Evolutionary conservation across 2,329 filamentous ascomycete species (phyloP).

Genomic region (Penicillium sp.): DNA sequence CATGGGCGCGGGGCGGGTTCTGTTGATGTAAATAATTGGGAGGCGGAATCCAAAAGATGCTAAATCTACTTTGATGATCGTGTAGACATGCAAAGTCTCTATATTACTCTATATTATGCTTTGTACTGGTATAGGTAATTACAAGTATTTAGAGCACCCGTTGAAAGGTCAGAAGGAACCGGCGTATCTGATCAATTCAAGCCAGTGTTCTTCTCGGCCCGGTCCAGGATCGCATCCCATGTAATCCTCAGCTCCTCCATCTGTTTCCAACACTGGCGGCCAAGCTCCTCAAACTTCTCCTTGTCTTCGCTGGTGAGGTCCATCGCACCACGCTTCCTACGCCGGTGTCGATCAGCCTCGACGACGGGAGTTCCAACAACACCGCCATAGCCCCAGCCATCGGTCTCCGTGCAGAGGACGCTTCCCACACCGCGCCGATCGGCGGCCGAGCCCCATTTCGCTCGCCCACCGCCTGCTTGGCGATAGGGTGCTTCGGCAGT

Average conservation of each 20-base stretch:
- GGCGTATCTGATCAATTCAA: background rate
- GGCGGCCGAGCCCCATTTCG: constrained; percentile 82
- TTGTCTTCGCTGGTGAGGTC: constrained; percentile 54
- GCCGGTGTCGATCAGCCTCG: constrained; percentile 52
- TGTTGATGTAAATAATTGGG: constrained; percentile 37
- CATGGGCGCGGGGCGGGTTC: constrained; percentile 28
- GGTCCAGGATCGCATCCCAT: constrained; percentile 42
- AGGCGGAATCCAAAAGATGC: constrained; percentile 22
- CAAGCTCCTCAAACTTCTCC: constrained; percentile 40
- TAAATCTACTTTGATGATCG: constrained; percentile 1
- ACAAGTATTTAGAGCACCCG: background rate
- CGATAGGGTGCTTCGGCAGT: constrained; percentile 45
- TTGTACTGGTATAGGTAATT: constrained; percentile 2
- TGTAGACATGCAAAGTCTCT: background rate
- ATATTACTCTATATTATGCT: background rate
- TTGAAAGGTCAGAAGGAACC: background rate
- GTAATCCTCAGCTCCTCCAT: constrained; percentile 43
- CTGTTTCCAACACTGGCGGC: constrained; percentile 41
- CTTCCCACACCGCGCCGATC: constrained; percentile 57
- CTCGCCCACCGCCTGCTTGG: constrained; percentile 60
- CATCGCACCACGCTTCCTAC: constrained; percentile 57
- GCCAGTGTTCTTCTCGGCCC: constrained; percentile 25
- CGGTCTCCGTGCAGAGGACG: constrained; percentile 76
- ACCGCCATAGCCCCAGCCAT: constrained; percentile 74
- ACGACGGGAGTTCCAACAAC: constrained; percentile 51